Percentiles rank a stretch among this genome's conserved stretches.
Conservation (phyloP, 768 basidiomycete genomes). For the Xerocomellus amylosporus region DNA sequence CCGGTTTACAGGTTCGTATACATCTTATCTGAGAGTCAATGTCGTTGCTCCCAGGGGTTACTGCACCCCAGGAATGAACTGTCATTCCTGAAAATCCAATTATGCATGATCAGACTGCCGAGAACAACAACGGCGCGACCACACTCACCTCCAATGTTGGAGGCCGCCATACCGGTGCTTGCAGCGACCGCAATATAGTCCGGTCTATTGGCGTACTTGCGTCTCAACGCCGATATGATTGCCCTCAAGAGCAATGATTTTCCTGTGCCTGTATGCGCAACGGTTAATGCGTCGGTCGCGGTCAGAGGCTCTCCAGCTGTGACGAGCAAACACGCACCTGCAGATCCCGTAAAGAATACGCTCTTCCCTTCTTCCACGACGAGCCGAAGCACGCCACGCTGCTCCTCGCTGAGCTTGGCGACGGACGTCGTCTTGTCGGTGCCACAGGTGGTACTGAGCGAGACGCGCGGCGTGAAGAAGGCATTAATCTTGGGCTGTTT, state of each 20-base stretch:
- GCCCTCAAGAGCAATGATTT: conserved; percentile 59
- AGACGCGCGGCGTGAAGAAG: conserved; percentile 28
- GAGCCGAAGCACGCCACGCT: conserved; percentile 48
- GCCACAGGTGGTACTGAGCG: conserved; percentile 30
- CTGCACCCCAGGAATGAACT: conserved; percentile 59
- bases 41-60: conserved; percentile 44
- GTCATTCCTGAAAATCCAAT: conserved; percentile 45
- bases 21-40: conserved; percentile 48
- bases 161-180: conserved; percentile 44
- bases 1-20: conserved; percentile 52
- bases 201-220: conserved; percentile 32
- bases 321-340: conserved; percentile 41
- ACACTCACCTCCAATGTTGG: conserved; percentile 43
- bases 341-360: conserved; percentile 67
- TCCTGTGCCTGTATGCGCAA: conserved; percentile 48
- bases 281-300: neutral
- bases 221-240: conserved; percentile 50
- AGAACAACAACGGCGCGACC: neutral
- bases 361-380: conserved; percentile 55
- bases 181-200: conserved; percentile 46
- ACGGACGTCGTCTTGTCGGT: conserved; percentile 26
- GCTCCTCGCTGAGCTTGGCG: conserved; percentile 53
- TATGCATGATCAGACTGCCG: neutral
- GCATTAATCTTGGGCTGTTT: conserved; percentile 28
- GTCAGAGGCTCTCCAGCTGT: too few relatives aligned